Evolutionary conservation across 495 filamentous ascomycete genomes (phyloP), one percentile per base, ranked within the genome.

Genomic region (Thermothielavioides terrestris): DNA sequence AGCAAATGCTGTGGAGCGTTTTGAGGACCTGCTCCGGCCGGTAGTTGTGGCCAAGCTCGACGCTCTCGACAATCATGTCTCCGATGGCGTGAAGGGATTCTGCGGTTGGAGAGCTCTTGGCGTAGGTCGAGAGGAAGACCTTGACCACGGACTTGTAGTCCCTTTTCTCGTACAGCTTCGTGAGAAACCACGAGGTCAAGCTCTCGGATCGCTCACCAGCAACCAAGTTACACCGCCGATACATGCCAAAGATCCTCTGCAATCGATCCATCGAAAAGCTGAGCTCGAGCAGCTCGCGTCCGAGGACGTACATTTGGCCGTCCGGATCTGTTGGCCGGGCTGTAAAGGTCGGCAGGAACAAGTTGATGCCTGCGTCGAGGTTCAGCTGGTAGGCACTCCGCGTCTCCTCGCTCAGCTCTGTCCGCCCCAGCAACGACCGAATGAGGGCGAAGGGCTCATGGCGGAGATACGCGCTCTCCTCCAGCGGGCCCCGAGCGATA

Each of bases 271-370:
- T 54, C 14, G 39, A 35, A 27, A 64, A 61, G 5, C 60, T 49
- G 17, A 50, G 42, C 14, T 55, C 23, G 14, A 71, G 58, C 6
- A 77, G 55, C n/a, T 35, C 47, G 22, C 48, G 50, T 7, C 68
- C 70, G 35, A 66, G 28, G n/a, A 10, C 17, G 44, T 55, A 60
- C 9, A 62, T 28, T n/a, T 60, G 43, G 1, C 41, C 25, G 17
- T 45, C 11, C 5, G 37, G 23, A 0, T 39, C n/a, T 5, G 25
- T 52, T 2, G 60, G 63, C 17, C 48, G 59, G n/a, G 55, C 54
- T 3, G 56, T 55, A 30, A 71, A 66, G 11, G 39, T 55, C 1
- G 65, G 46, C 10, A 74, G 56, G 42, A 66, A 75, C 42, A 76
- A 22, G 4, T 50, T 42, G 22, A 63, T 43, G 8, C 66, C 67